Conservation (phyloP, 495 filamentous ascomycete species). For the Hypomontagnella submonticulosa region DNA sequence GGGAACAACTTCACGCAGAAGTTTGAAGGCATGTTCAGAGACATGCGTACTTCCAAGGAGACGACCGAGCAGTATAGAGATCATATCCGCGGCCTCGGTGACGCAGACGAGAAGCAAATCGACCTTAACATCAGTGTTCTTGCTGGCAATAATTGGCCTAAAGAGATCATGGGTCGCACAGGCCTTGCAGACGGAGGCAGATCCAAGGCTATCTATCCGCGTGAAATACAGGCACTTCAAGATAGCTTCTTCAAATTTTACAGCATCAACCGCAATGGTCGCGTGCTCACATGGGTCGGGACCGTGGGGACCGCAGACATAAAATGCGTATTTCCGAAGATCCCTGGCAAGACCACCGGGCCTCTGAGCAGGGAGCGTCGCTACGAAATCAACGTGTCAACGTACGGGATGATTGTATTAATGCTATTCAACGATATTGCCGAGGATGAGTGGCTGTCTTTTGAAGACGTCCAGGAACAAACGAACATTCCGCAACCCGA, state of each 20-base stretch:
- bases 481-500: conserved; percentile 87
- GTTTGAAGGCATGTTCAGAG: conserved; percentile 97
- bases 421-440: conserved; percentile 86
- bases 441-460: conserved; percentile 72
- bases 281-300: conserved; percentile 84
- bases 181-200: conserved; percentile 61
- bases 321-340: conserved; percentile 77
- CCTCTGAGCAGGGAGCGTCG: conserved; percentile 73
- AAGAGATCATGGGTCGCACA: conserved; percentile 76
- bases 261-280: conserved; percentile 83
- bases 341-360: conserved; percentile 69
- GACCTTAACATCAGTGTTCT: conserved; percentile 87
- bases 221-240: conserved; percentile 78
- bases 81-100: conserved; percentile 71
- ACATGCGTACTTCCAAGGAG: conserved; percentile 91
- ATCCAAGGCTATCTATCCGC: conserved; percentile 73
- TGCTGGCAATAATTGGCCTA: conserved; percentile 93
- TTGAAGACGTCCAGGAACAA: conserved; percentile 83
- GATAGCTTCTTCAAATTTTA: conserved; percentile 93
- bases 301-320: conserved; percentile 83
- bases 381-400: conserved; percentile 92
- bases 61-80: conserved; percentile 78
- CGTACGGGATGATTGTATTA: conserved; percentile 90
- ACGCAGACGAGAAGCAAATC: conserved; percentile 71
- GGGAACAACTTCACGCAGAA: conserved; percentile 93